Evolutionary conservation across 2,329 filamentous ascomycete genomes (phyloP).

Genomic region (Arachnopeziza araneosa): DNA sequence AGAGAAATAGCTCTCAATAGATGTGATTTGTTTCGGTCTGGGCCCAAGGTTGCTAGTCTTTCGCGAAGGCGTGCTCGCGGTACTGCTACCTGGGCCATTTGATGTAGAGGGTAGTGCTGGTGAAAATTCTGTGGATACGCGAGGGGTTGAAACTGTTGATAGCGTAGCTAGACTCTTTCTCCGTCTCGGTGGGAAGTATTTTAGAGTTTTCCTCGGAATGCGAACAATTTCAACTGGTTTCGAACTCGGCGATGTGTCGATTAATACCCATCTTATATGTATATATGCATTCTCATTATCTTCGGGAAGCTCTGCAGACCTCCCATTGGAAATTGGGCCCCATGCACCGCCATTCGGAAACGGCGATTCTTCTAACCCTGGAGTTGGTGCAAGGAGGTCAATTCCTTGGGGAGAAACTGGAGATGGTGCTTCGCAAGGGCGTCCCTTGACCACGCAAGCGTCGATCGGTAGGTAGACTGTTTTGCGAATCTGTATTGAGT

Average conservation of each 20-base stretch:
- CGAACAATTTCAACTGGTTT: constrained; percentile 80
- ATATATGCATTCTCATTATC: constrained; percentile 68
- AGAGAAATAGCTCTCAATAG: constrained; percentile 27
- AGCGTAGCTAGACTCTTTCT: constrained; percentile 58
- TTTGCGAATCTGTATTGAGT: constrained; percentile 80
- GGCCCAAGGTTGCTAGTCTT: constrained; percentile 22
- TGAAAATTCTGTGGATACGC: constrained; percentile 26
- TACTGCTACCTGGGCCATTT: constrained; percentile 15
- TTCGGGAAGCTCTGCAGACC: constrained; percentile 26
- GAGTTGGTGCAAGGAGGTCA: constrained; percentile 48
- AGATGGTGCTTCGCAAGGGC: constrained; percentile 52
- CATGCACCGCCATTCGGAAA: constrained; percentile 21
- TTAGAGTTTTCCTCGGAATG: constrained; percentile 71
- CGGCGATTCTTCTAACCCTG: constrained; percentile 32
- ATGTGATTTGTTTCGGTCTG: constrained; percentile 14
- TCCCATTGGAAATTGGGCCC: constrained; percentile 21
- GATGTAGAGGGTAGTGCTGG: constrained; percentile 15
- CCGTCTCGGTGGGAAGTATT: constrained; percentile 90
- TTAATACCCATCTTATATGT: constrained; percentile 82
- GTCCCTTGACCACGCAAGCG: constrained; percentile 77
- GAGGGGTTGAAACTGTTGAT: constrained; percentile 61
- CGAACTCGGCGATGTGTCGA: constrained; percentile 59
- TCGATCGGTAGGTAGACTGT: constrained; percentile 82
- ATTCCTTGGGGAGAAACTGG: constrained; percentile 34
- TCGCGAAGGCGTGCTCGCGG: constrained; percentile 20